A percentile compares a stretch with the other conserved stretches of the same genome.
These are phyloP conservation scores for Coemansia sp. DNA, from an alignment of 192 early-diverging fungal species.

Conservation along the genomic window DNA sequence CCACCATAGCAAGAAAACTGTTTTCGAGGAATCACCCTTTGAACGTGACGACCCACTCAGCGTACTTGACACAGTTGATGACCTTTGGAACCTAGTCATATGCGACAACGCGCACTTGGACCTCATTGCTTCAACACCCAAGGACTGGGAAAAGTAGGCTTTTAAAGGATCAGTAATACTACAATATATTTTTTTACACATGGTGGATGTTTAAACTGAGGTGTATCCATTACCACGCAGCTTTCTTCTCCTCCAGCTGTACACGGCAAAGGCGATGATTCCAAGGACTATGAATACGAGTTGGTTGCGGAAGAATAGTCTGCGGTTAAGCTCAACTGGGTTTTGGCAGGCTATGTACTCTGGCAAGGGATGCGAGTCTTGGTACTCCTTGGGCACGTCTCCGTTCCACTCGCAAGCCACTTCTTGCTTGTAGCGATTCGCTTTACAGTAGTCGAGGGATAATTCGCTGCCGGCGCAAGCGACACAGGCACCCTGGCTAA, in stretches of 20 bases:
- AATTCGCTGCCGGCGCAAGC: constrained; percentile 7
- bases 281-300: constrained; percentile 29
- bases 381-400: constrained; percentile 24
- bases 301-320: constrained; percentile 33
- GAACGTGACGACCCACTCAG: background rate
- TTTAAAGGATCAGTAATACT: background rate
- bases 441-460: constrained; percentile 4
- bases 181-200: background rate
- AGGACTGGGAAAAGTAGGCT: background rate
- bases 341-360: constrained; percentile 18
- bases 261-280: constrained; percentile 26
- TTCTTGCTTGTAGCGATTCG: constrained; percentile 38
- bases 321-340: constrained; percentile 5
- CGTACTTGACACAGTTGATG: background rate
- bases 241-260: constrained; percentile 32
- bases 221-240: background rate
- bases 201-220: background rate
- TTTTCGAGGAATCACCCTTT: background rate
- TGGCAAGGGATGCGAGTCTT: constrained; percentile 24
- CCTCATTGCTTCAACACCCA: background rate
- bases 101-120: background rate
- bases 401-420: constrained; percentile 32
- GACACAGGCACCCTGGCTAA: constrained; percentile 2
- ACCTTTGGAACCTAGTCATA: background rate
- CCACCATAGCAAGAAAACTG: background rate